Percentiles rank a stretch among this genome's conserved stretches.
phyloP scores from a whole-genome alignment of 2,329 filamentous ascomycete species.

The Byssochlamys sp. region DNA sequence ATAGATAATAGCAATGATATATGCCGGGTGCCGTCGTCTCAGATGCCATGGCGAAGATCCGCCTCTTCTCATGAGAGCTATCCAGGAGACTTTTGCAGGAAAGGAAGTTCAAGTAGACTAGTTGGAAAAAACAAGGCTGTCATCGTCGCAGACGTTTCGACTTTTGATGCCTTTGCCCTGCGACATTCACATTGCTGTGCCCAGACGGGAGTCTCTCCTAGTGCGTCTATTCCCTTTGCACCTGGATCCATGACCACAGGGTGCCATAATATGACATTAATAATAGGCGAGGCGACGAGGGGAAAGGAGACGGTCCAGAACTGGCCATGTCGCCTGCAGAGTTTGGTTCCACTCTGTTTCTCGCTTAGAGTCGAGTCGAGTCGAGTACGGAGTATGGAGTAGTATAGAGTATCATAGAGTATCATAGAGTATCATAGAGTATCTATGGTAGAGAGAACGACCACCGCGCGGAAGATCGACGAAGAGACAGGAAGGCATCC shows the following conservation, averaged over 20 bases:
- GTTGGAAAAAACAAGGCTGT: background rate
- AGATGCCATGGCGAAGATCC: background rate
- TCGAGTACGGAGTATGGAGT: too few species aligned
- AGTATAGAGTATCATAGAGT: too few species aligned
- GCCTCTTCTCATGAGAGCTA: background rate
- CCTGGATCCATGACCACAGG: background rate
- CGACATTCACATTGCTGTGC: background rate
- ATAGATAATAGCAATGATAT: background rate
- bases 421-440: too few species aligned
- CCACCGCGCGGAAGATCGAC: background rate
- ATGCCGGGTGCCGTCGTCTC: background rate
- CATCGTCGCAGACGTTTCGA: background rate
- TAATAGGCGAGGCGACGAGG: background rate
- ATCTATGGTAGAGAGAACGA: background rate
- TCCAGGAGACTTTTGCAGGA: background rate
- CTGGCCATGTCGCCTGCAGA: background rate
- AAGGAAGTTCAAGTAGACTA: background rate
- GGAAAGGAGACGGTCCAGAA: background rate
- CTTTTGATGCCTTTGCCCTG: background rate
- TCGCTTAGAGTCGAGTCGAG: background rate
- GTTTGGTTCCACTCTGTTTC: background rate
- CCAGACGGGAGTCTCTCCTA: background rate
- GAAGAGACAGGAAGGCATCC: background rate
- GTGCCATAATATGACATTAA: background rate
- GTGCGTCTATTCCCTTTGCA: background rate